These are phyloP conservation scores for Cyberlindnera suaveolens DNA, from an alignment of 805 yeast species.

Conservation along the genomic window DNA sequence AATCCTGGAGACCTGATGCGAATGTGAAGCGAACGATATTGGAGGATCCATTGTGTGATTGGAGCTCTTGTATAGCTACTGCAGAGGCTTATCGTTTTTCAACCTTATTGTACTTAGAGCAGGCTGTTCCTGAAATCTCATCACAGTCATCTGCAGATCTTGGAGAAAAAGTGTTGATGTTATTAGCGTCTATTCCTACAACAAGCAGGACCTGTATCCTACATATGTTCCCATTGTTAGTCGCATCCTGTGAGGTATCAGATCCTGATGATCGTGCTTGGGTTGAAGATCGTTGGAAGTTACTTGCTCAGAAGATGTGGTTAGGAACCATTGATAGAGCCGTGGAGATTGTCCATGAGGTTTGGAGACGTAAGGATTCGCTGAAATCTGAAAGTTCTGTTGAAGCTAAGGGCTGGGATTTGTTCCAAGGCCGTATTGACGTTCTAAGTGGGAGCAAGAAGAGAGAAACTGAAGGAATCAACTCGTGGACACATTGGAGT, in stretches of 20 bases:
- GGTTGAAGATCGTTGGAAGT: slow-evolving; percentile 53
- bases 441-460: slow-evolving; percentile 15
- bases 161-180: slow-evolving; percentile 54
- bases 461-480: slow-evolving; percentile 35
- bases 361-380: slow-evolving; percentile 56
- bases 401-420: slow-evolving; percentile 13
- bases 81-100: slow-evolving; percentile 66
- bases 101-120: slow-evolving; percentile 53
- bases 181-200: slow-evolving; percentile 58
- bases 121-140: slow-evolving; percentile 67
- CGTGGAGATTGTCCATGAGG: slow-evolving; percentile 63
- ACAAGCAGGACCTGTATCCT: slow-evolving; percentile 48
- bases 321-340: slow-evolving; percentile 63
- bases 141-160: slow-evolving; percentile 45
- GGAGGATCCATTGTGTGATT: slow-evolving; percentile 46
- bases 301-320: slow-evolving; percentile 49
- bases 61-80: slow-evolving; percentile 56
- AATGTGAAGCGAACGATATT: slow-evolving; percentile 27
- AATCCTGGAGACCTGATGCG: slow-evolving; percentile 48
- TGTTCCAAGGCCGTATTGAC: slow-evolving; percentile 20
- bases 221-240: slow-evolving; percentile 60
- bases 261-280: slow-evolving; percentile 55
- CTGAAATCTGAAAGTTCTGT: background rate
- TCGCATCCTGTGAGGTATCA: slow-evolving; percentile 61
- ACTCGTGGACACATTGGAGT: slow-evolving; percentile 58